Conservation (phyloP, 192 early-diverging fungal genomes). For the Ramicandelaber brevisporus region DNA sequence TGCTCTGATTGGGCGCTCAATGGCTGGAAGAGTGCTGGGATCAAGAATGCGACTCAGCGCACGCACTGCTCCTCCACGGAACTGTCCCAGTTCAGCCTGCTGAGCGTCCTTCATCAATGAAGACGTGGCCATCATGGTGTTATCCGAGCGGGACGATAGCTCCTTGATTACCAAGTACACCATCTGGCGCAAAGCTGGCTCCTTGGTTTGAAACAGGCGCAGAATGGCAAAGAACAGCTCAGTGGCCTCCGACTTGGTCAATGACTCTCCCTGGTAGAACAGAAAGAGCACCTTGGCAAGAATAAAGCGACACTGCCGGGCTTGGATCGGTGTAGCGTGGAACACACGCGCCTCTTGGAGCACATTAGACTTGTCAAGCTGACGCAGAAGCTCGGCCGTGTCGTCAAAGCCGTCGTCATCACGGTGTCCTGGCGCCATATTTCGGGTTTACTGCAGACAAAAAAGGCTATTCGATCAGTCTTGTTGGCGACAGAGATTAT, state of each 20-base stretch:
- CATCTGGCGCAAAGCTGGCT: slow-evolving; percentile 87
- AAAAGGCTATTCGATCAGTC: too few relatives aligned
- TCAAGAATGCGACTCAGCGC: slow-evolving; percentile 89
- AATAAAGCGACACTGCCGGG: slow-evolving; percentile 74
- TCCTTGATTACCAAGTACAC: slow-evolving; percentile 95
- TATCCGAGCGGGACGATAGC: slow-evolving; percentile 70
- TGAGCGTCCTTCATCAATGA: slow-evolving; percentile 93
- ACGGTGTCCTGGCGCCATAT: too few relatives aligned
- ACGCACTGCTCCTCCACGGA: slow-evolving; percentile 87
- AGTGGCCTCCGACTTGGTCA: slow-evolving; percentile 87
- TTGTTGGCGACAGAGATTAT: too few relatives aligned
- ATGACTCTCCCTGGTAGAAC: slow-evolving; percentile 66
- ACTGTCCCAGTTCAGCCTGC: slow-evolving; percentile 70
- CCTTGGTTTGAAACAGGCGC: slow-evolving; percentile 89
- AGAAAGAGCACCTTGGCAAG: slow-evolving; percentile 87
- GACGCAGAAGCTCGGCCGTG: too few relatives aligned
- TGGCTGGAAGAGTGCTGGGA: slow-evolving; percentile 81
- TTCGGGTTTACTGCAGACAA: too few relatives aligned
- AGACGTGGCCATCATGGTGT: slow-evolving; percentile 94
- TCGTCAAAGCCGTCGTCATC: too few relatives aligned
- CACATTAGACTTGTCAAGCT: slow-evolving; percentile 78
- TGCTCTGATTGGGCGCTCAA: slow-evolving; percentile 91
- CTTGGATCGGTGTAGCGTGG: slow-evolving; percentile 88
- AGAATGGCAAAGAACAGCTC: slow-evolving; percentile 95
- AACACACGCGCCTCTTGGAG: slow-evolving; percentile 92